These are phyloP conservation scores for Silene latifolia DNA, from an alignment of 148 eudicot species.

Conservation along the genomic window DNA sequence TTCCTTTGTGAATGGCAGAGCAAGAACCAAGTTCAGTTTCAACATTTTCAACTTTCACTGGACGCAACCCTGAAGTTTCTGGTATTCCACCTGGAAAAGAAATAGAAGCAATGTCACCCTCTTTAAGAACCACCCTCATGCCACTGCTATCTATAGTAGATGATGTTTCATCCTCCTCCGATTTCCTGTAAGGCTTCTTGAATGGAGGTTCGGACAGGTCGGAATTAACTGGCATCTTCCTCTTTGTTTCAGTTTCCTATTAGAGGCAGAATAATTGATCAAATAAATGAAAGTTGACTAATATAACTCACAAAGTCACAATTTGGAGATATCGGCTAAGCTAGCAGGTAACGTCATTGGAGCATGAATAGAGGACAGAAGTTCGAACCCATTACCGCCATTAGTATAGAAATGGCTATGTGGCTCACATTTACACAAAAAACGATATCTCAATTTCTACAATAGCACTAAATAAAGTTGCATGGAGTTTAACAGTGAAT, in stretches of 20 bases:
- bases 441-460: too few relatives aligned
- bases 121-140: conserved; percentile 9
- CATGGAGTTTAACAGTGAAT: background rate
- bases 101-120: conserved; percentile 19
- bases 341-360: background rate
- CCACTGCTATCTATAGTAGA: conserved; percentile 23
- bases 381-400: too few relatives aligned
- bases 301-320: background rate
- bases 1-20: conserved; percentile 35
- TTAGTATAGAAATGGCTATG: too few relatives aligned
- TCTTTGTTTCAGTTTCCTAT: conserved; percentile 32
- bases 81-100: conserved; percentile 14
- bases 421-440: background rate
- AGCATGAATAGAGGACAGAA: too few relatives aligned
- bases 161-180: conserved; percentile 38
- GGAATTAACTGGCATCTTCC: conserved; percentile 20
- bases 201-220: conserved; percentile 29
- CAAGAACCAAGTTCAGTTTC: conserved; percentile 23
- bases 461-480: background rate
- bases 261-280: background rate
- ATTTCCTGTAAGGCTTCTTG: conserved; percentile 31
- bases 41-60: conserved; percentile 18
- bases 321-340: background rate
- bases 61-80: conserved; percentile 20
- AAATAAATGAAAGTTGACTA: background rate